phyloP scores from a whole-genome alignment of 768 basidiomycete genomes.

The Suillus alpinus region DNA sequence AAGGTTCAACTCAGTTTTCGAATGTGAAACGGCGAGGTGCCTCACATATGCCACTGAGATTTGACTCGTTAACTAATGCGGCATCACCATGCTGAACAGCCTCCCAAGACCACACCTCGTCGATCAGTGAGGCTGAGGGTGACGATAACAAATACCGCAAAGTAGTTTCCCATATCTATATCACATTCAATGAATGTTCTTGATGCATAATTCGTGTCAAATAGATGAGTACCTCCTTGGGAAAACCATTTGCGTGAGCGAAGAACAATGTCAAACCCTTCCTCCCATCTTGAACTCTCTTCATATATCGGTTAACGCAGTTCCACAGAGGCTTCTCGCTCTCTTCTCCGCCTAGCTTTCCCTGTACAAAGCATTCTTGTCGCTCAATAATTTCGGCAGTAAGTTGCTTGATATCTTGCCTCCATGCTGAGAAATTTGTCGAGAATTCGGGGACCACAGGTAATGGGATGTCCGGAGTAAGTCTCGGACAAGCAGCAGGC shows the following conservation, averaged over 20 bases:
- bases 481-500: slow-evolving; percentile 25
- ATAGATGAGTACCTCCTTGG: slow-evolving; percentile 61
- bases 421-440: slow-evolving; percentile 10
- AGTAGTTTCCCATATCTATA: slow-evolving; percentile 78
- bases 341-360: slow-evolving; percentile 12
- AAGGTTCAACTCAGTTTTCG: neutral
- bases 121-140: slow-evolving; percentile 40
- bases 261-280: slow-evolving; percentile 67
- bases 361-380: slow-evolving; percentile 15
- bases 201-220: neutral
- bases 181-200: neutral
- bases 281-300: slow-evolving; percentile 15
- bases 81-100: slow-evolving; percentile 84
- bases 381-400: slow-evolving; percentile 18
- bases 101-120: slow-evolving; percentile 84
- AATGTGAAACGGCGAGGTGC: slow-evolving; percentile 4
- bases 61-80: slow-evolving; percentile 61
- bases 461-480: slow-evolving; percentile 18
- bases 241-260: slow-evolving; percentile 85
- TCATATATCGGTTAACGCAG: slow-evolving; percentile 68
- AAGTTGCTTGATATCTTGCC: slow-evolving; percentile 4
- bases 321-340: slow-evolving; percentile 55
- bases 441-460: slow-evolving; percentile 16
- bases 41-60: slow-evolving; percentile 60
- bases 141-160: slow-evolving; percentile 50